Evolutionary conservation across 1,284 basidiomycete genomes (phyloP).

Genomic region (Ustilago trichophora): DNA sequence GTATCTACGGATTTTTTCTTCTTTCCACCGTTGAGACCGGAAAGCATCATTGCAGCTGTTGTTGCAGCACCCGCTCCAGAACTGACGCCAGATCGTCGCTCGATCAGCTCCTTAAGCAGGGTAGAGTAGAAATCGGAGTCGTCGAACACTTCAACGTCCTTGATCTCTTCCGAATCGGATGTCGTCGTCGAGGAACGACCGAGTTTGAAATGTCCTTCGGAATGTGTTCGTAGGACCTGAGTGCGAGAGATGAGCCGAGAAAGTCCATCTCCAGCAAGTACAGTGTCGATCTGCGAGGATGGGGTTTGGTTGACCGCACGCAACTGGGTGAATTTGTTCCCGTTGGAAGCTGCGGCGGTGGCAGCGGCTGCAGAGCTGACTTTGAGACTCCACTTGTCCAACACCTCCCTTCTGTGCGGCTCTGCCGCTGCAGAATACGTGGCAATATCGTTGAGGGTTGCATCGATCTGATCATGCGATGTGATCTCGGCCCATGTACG

Average conservation of each 20-base stretch:
- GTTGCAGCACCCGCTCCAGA: not conserved
- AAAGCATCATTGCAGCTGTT: conserved; percentile 23
- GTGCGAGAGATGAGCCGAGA: conserved; percentile 57
- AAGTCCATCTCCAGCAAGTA: conserved; percentile 53
- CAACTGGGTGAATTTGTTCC: conserved; percentile 43
- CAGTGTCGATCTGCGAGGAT: conserved; percentile 51
- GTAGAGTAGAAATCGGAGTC: conserved; percentile 63
- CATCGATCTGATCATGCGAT: conserved; percentile 31
- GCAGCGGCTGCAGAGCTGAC: conserved; percentile 44
- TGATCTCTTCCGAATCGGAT: conserved; percentile 1
- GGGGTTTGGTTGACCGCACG: conserved; percentile 58
- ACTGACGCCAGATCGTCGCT: conserved; percentile 34
- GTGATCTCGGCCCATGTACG: conserved; percentile 33
- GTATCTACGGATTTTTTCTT: conserved; percentile 60
- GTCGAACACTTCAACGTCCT: conserved; percentile 59
- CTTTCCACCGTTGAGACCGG: conserved; percentile 24
- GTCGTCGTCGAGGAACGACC: too few relatives aligned
- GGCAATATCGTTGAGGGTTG: conserved; percentile 23
- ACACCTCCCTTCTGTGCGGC: conserved; percentile 29
- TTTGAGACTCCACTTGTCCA: conserved; percentile 56
- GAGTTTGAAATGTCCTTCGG: conserved; percentile 23
- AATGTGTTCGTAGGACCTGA: conserved; percentile 46
- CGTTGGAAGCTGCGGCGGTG: conserved; percentile 30
- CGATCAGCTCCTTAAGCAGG: conserved; percentile 63
- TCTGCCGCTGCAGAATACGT: conserved; percentile 24